Conservation (phyloP, 257 asterid species). For the Cinchona pubescens region DNA sequence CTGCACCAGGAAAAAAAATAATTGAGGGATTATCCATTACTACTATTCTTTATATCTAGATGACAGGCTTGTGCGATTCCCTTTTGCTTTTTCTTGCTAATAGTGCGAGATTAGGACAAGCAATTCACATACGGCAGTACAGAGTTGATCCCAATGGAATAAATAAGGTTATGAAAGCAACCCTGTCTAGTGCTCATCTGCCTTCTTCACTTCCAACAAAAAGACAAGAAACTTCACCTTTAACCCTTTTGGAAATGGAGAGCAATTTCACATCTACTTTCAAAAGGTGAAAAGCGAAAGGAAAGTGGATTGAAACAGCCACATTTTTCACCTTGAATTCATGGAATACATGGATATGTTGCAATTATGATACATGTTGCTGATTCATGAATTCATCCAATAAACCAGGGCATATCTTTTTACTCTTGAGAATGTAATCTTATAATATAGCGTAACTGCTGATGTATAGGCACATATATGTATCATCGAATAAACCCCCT, state of each 20-base stretch:
- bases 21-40: too few species aligned
- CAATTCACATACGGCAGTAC: slow-evolving; percentile 5
- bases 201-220: slow-evolving; percentile 9
- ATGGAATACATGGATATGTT: too few species aligned
- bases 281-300: background rate
- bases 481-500: too few species aligned
- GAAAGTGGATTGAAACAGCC: background rate
- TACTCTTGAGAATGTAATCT: too few species aligned
- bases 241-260: slow-evolving; percentile 4
- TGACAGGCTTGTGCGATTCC: background rate
- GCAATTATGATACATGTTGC: background rate
- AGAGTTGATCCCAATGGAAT: background rate
- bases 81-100: background rate
- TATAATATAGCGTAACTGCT: too few species aligned
- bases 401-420: too few species aligned
- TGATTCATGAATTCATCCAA: too few species aligned
- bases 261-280: slow-evolving; percentile 9
- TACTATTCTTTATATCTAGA: background rate
- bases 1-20: too few species aligned
- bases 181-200: slow-evolving; percentile 1
- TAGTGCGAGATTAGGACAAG: slow-evolving; percentile 7
- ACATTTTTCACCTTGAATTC: background rate
- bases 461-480: too few species aligned
- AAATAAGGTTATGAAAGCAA: background rate
- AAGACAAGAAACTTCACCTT: slow-evolving; percentile 10